phyloP scores from a whole-genome alignment of 1,139 yeast species.

The Candida albicans region DNA sequence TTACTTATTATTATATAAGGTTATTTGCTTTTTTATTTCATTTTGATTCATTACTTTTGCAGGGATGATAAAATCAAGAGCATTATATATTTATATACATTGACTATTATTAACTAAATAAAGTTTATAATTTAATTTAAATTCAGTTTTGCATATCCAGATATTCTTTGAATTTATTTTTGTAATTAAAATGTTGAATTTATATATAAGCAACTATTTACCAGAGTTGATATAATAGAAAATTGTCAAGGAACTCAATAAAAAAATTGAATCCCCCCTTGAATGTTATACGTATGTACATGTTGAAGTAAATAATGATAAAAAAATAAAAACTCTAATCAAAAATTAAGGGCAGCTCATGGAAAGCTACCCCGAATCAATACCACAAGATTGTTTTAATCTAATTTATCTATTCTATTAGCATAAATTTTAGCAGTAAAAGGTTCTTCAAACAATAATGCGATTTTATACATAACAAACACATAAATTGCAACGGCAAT shows the following conservation, averaged over 20 bases:
- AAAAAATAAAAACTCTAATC: neutral
- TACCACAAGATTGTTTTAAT: conserved; percentile 1
- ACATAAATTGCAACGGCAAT: conserved; percentile 70
- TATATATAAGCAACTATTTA: no score
- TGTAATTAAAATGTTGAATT: no score
- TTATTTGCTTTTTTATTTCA: no score
- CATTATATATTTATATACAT: no score
- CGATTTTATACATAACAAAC: conserved; percentile 77
- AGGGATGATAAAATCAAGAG: no score
- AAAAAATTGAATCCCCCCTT: neutral
- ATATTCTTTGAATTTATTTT: no score
- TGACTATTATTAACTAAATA: no score
- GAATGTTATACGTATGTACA: neutral
- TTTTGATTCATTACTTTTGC: no score
- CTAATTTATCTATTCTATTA: conserved; percentile 12
- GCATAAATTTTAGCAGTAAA: conserved; percentile 89
- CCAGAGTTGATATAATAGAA: no score
- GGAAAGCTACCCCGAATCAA: neutral
- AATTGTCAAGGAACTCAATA: neutral
- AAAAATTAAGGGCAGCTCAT: neutral
- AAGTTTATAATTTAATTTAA: no score
- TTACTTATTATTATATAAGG: no score
- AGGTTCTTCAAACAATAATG: conserved; percentile 90
- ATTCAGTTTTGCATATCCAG: no score
- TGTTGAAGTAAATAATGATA: conserved; percentile 3